Conservation (phyloP, 2,329 filamentous ascomycete species). For the Penicillium sumatraense region DNA sequence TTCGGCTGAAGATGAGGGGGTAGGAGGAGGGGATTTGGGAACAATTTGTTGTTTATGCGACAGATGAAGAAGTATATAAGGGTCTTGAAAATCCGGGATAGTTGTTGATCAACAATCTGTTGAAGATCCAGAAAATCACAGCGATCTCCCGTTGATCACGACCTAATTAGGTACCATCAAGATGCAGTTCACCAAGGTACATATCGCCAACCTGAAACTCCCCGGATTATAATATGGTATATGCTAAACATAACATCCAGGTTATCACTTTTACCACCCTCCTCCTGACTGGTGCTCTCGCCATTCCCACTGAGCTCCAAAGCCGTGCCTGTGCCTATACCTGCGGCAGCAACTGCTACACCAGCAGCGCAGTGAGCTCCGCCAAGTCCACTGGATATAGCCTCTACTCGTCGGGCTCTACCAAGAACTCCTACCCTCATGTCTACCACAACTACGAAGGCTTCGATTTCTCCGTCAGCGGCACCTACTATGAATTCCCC, state of each 20-base stretch:
- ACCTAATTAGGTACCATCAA: slow-evolving; percentile 9
- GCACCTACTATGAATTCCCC: slow-evolving; percentile 69
- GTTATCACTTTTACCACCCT: slow-evolving; percentile 24
- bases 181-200: slow-evolving; percentile 33
- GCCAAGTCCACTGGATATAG: slow-evolving; percentile 59
- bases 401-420: slow-evolving; percentile 49
- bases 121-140: not conserved
- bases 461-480: slow-evolving; percentile 61
- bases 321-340: slow-evolving; percentile 53
- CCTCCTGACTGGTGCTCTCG: slow-evolving; percentile 27
- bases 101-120: not conserved
- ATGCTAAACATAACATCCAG: slow-evolving; percentile 3
- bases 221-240: not conserved
- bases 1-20: not conserved
- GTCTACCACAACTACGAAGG: slow-evolving; percentile 66
- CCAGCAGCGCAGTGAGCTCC: slow-evolving; percentile 51
- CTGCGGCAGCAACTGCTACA: slow-evolving; percentile 62
- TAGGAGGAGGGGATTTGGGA: not conserved
- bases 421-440: slow-evolving; percentile 59
- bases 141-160: not conserved
- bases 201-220: not conserved
- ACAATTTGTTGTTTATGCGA: not conserved
- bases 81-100: not conserved
- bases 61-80: not conserved
- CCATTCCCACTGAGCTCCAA: slow-evolving; percentile 36